These are phyloP conservation scores for Amoeboaphelidium protococcarum DNA, from an alignment of 371 early-diverging fungal species.

Conservation along the genomic window DNA sequence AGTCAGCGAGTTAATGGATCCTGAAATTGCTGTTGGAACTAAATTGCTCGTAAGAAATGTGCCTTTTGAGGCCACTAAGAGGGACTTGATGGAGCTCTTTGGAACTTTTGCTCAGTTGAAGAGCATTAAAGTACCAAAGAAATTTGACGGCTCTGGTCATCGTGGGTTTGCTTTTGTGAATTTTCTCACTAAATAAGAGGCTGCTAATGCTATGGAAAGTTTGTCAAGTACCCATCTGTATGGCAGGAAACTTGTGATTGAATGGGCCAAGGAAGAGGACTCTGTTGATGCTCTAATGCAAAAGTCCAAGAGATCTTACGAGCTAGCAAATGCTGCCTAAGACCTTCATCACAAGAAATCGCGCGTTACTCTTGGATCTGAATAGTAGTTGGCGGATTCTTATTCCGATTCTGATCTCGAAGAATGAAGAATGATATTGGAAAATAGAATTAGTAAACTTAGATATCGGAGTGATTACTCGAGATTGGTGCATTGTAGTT, in stretches of 20 bases:
- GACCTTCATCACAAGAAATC: too few species aligned
- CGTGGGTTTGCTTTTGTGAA: conserved; percentile 98
- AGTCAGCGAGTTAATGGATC: conserved; percentile 10
- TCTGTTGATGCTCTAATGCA: conserved; percentile 17
- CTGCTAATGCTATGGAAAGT: conserved; percentile 59
- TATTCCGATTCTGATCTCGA: too few species aligned
- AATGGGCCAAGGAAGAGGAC: conserved; percentile 60
- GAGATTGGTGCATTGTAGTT: too few species aligned
- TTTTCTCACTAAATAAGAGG: conserved; percentile 75
- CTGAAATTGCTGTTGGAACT: conserved; percentile 21
- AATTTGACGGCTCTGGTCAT: conserved; percentile 59
- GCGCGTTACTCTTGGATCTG: too few species aligned
- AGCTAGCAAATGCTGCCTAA: too few species aligned
- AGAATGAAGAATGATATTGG: too few species aligned
- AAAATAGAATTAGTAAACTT: too few species aligned
- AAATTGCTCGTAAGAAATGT: conserved; percentile 91
- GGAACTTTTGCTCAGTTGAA: conserved; percentile 74
- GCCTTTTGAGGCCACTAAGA: conserved; percentile 92
- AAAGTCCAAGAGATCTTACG: conserved; percentile 14
- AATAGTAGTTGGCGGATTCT: too few species aligned
- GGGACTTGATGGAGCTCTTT: conserved; percentile 77
- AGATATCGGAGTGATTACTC: too few species aligned
- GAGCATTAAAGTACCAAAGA: conserved; percentile 79
- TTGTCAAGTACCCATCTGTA: conserved; percentile 88
- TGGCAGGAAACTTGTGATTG: conserved; percentile 89